Percentiles rank a stretch among this genome's conserved stretches.
These are phyloP conservation scores for Lophium mytilinum DNA, from an alignment of 495 filamentous ascomycete species.

Conservation along the genomic window DNA sequence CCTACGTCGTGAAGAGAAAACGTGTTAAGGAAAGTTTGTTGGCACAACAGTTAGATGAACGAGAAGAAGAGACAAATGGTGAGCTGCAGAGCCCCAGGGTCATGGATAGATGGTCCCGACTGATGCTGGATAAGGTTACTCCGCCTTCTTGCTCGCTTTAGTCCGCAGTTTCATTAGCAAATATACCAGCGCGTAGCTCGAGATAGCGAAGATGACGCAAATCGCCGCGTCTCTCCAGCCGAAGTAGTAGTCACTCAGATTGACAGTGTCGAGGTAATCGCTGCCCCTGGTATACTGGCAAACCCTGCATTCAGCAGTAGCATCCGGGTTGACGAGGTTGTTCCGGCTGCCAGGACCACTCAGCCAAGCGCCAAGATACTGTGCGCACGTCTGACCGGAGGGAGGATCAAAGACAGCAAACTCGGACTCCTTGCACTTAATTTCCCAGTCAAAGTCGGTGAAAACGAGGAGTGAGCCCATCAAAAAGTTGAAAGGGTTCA, in stretches of 20 bases:
- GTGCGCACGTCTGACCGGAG: conserved; percentile 12
- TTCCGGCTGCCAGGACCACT: conserved; percentile 24
- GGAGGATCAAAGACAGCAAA: conserved; percentile 19
- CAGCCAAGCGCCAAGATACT: conserved; percentile 27
- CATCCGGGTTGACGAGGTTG: conserved; percentile 37
- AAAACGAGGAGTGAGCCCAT: conserved; percentile 42
- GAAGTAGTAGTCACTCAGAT: background rate
- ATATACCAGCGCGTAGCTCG: conserved; percentile 7
- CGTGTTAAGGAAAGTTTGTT: too few species aligned
- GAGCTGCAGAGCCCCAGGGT: too few species aligned
- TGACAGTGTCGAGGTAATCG: conserved; percentile 17
- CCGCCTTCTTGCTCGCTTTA: conserved; percentile 9
- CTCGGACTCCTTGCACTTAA: conserved; percentile 13
- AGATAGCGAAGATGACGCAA: conserved; percentile 1
- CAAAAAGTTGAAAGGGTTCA: conserved; percentile 55
- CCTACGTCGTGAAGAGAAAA: too few species aligned
- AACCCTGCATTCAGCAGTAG: conserved; percentile 46
- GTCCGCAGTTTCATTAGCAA: conserved; percentile 14
- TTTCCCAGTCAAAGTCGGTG: conserved; percentile 34
- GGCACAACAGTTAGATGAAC: too few species aligned
- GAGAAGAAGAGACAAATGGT: too few species aligned
- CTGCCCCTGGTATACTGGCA: conserved; percentile 43
- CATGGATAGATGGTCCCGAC: too few species aligned
- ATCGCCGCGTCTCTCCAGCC: conserved; percentile 16
- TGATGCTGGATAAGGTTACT: background rate